Evolutionary conservation across 2,329 filamentous ascomycete genomes (phyloP).

Genomic region (Trichoderma endophyticum): DNA sequence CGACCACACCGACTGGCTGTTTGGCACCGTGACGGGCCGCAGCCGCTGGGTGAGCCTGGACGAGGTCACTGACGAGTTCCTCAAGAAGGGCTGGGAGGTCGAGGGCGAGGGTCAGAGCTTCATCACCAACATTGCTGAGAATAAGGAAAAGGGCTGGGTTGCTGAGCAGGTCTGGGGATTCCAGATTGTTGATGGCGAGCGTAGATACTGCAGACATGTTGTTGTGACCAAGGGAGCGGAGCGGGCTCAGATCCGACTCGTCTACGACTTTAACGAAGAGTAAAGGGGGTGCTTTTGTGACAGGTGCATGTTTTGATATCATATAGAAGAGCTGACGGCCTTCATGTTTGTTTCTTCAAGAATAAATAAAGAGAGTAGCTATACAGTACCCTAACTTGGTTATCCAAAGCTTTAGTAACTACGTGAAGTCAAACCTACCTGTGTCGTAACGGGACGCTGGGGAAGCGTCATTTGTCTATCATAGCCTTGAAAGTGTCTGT

Average conservation of each 20-base stretch:
- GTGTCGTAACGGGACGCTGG: not conserved
- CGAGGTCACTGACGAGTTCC: constrained; percentile 52
- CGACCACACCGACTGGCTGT: constrained; percentile 74
- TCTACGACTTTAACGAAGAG: constrained; percentile 50
- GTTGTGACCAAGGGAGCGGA: constrained; percentile 50
- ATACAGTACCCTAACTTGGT: not conserved
- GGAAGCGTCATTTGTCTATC: not conserved
- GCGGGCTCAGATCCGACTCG: constrained; percentile 49
- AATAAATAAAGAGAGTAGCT: not conserved
- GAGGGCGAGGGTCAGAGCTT: constrained; percentile 59
- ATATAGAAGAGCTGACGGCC: not conserved
- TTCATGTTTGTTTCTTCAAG: not conserved
- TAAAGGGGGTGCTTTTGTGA: not conserved
- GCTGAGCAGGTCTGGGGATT: constrained; percentile 61
- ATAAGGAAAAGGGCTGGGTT: constrained; percentile 50
- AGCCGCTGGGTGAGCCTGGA: constrained; percentile 47
- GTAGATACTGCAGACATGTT: constrained; percentile 52
- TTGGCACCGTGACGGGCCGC: constrained; percentile 66
- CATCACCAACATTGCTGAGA: constrained; percentile 62
- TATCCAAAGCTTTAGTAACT: not conserved
- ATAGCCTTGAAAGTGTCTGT: not conserved
- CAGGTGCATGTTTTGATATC: not conserved
- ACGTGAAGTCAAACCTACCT: not conserved
- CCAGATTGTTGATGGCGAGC: constrained; percentile 49
- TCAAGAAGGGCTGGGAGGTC: constrained; percentile 58